Base-by-base conservation (phyloP, 75 land plant species). In the Picea sitchensis region DNA sequence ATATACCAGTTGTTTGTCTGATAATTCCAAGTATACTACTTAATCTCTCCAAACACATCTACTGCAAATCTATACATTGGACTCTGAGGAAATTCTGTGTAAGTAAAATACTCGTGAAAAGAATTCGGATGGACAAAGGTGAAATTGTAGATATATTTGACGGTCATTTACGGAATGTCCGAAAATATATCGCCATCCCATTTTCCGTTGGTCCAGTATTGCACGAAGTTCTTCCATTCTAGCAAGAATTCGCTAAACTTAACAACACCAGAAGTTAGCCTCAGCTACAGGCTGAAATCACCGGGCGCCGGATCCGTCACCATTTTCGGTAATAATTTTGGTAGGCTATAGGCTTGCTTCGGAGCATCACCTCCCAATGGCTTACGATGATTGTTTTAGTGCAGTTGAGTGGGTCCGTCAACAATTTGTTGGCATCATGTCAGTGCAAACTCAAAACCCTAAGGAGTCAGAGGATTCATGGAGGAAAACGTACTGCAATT, bases 91-190 rank as follows among this genome's bases (percentile, higher is more conserved):
- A 60, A 34, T 77, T 65, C 83, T 0, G 80, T 78, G 79, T 79
- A 92, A 65, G 82, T 69, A 82, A 92, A 92, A 62, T 79, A 75
- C 23, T 26, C 92, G 13, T 17, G 59, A 0, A 84, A 61, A 17
- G 81, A 75, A 60, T 82, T 86, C 12, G 92, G 90, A 23, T 82
- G 34, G 8, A 71, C 51, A 65, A 71, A 87, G 64, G 76, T 79
- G 81, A 93, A 92, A 62, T 34, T 79, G 84, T 90, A 93, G n/a
- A 93, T 86, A 71, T 87, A 91, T 7, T 71, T 77, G 20, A 85
- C 78, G 1, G 91, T 89, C 95, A 93, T 90, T 77, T 93, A 86
- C 11, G 93, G 95, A 5, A 93, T 82, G 38, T 68, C 68, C 47
- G 73, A 75, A 68, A 93, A 93, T 20, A 75, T 69, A 30, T 58